Conservation (phyloP, 1,139 yeast genomes). For the Hanseniaspora sp. region DNA sequence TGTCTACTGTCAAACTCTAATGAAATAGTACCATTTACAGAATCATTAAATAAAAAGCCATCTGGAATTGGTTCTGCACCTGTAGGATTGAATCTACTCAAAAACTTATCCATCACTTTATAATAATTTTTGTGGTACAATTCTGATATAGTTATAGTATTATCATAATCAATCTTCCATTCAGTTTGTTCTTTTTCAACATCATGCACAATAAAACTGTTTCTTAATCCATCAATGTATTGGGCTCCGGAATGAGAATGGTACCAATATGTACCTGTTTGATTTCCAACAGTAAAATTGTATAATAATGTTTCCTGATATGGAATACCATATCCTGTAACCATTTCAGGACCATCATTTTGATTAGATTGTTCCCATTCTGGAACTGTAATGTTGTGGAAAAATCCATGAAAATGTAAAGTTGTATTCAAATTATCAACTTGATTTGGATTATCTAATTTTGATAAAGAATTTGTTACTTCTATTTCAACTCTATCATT, state of each 20-base stretch:
- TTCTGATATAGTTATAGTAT: constrained; percentile 46
- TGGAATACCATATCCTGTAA: constrained; percentile 67
- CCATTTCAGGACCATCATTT: constrained; percentile 73
- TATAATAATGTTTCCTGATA: constrained; percentile 54
- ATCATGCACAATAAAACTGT: constrained; percentile 58
- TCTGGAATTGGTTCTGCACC: constrained; percentile 78
- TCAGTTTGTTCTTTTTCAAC: constrained; percentile 34
- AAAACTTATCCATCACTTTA: constrained; percentile 38
- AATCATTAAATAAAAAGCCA: constrained; percentile 52
- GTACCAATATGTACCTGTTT: constrained; percentile 70
- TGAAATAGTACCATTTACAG: constrained; percentile 45
- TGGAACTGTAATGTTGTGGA: constrained; percentile 39
- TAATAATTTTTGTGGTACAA: constrained; percentile 48
- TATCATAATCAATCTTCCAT: constrained; percentile 54
- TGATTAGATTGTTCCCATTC: constrained; percentile 32
- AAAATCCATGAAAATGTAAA: constrained; percentile 67
- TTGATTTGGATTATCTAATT: constrained; percentile 9
- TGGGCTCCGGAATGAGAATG: constrained; percentile 73
- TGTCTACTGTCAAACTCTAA: constrained; percentile 56
- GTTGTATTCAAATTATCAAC: constrained; percentile 38
- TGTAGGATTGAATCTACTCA: constrained; percentile 60
- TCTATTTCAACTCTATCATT: constrained; percentile 52
- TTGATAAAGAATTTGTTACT: constrained; percentile 44
- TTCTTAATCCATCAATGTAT: constrained; percentile 69
- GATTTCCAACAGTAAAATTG: constrained; percentile 52